Evolutionary conservation across 768 basidiomycete species (phyloP).

Genomic region (Neoboletus brunneissimus): DNA sequence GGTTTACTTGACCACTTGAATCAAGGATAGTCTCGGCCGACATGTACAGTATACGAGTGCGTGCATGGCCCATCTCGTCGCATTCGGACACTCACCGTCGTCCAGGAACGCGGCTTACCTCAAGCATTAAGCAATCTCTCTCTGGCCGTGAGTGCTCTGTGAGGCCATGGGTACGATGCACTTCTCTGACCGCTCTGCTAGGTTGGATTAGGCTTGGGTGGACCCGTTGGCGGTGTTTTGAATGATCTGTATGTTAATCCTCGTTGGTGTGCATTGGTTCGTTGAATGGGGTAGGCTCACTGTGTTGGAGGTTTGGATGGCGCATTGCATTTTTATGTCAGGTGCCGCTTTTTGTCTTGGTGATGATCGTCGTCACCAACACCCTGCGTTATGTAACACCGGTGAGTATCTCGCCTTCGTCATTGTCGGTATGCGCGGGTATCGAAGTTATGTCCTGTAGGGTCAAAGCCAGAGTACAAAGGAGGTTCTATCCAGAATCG

Average conservation of each 20-base stretch:
- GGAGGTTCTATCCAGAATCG: conserved; percentile 10
- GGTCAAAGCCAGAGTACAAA: conserved; percentile 7
- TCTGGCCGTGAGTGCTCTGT: conserved; percentile 3
- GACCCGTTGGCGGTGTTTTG: conserved; percentile 10
- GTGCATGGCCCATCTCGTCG: not conserved
- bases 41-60: conserved; percentile 11
- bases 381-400: conserved; percentile 9
- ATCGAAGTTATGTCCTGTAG: not conserved
- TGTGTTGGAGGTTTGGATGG: conserved; percentile 15
- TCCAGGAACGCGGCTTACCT: conserved; percentile 4
- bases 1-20: not conserved
- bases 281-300: not conserved
- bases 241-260: conserved; percentile 9
- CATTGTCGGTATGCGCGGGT: not conserved
- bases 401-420: not conserved
- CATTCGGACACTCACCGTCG: not conserved
- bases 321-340: conserved; percentile 14
- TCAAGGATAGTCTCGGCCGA: conserved; percentile 13
- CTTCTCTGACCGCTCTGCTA: not conserved
- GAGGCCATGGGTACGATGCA: not conserved
- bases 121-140: conserved; percentile 44
- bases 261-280: not conserved
- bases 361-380: conserved; percentile 2
- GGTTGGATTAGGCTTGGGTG: conserved; percentile 15
- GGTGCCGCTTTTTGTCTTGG: conserved; percentile 3